Base-by-base conservation (phyloP, 2,329 filamentous ascomycete genomes). In the Beauveria medogensis region DNA sequence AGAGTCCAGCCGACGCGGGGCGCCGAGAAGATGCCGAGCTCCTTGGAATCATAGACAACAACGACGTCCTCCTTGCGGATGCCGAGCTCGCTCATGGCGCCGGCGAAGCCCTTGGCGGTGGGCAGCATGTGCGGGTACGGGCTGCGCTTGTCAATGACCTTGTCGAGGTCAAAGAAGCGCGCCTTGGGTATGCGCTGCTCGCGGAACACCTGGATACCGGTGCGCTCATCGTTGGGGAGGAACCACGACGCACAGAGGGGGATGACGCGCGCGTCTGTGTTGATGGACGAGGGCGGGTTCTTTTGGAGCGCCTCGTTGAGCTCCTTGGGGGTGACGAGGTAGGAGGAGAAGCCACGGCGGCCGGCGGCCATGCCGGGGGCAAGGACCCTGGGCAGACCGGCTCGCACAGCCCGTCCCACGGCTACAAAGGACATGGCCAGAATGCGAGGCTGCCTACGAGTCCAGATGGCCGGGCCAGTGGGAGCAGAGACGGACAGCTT, bases 111-210 rank as follows among this genome's bases (percentile, higher is more conserved):
- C 69, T 90, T 86, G 43, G 90, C 81, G 8, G 83, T 87, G 3
- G 94, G 94, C 3, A 99, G 84, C 94, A 99, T 99, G 73, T 99
- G 94, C 8, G 94, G 93, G 72, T 96, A 97, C 1, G 91, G 89
- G 60, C 89, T 96, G 67, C 86, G 85, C 65, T 87, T 86, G 75
- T 99, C 92, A 69, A 94, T 91, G 71, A 96, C 84, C 68, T 86
- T 91, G 75, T 99, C 94, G 59, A 99, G 82, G 74, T 99, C 92
- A 74, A 99, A 99, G 83, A 97, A 99, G 37, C 92, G 89, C 1
- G 94, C 89, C 69, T 88, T 87, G 24, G 92, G 93, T 65, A 99
- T 94, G 68, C 91, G 90, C 71, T 87, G 84, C 71, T 91, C 83
- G 66, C 86, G 84, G 79, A 93, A 99, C 48, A 88, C 85, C 65